Evolutionary conservation across 192 early-diverging fungal species (phyloP).

Genomic region (Globomyces pollinis-pini): DNA sequence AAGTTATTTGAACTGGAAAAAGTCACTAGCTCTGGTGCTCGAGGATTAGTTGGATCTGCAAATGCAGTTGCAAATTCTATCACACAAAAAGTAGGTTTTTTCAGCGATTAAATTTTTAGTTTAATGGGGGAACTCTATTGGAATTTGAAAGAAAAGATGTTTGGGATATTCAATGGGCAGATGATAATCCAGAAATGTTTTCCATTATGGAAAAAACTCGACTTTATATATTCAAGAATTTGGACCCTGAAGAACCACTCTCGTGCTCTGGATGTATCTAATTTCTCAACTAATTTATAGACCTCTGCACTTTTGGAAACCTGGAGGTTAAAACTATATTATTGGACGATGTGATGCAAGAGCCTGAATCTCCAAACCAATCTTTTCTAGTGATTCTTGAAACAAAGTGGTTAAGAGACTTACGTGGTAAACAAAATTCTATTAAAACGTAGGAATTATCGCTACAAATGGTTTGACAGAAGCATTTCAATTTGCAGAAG

Average conservation of each 20-base stretch:
- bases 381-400: slow-evolving; percentile 31
- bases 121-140: slow-evolving; percentile 25
- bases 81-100: background rate
- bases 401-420: slow-evolving; percentile 41
- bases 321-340: slow-evolving; percentile 44
- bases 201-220: slow-evolving; percentile 54
- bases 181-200: slow-evolving; percentile 48
- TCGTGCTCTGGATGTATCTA: slow-evolving; percentile 41
- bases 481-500: slow-evolving; percentile 44
- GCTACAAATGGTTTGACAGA: slow-evolving; percentile 35
- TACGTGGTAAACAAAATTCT: too few relatives aligned
- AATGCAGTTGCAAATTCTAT: background rate
- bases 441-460: too few relatives aligned
- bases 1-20: slow-evolving; percentile 43
- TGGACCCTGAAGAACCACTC: slow-evolving; percentile 50
- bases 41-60: background rate
- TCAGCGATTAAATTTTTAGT: background rate
- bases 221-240: slow-evolving; percentile 48
- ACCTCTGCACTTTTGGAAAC: slow-evolving; percentile 45
- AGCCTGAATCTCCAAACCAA: slow-evolving; percentile 31
- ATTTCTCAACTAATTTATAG: slow-evolving; percentile 14
- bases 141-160: slow-evolving; percentile 55
- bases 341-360: slow-evolving; percentile 43
- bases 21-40: background rate
- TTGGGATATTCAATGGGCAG: slow-evolving; percentile 50